These are phyloP conservation scores for Kluyveromyces aestuarii DNA, from an alignment of 805 yeast genomes.

Conservation along the genomic window DNA sequence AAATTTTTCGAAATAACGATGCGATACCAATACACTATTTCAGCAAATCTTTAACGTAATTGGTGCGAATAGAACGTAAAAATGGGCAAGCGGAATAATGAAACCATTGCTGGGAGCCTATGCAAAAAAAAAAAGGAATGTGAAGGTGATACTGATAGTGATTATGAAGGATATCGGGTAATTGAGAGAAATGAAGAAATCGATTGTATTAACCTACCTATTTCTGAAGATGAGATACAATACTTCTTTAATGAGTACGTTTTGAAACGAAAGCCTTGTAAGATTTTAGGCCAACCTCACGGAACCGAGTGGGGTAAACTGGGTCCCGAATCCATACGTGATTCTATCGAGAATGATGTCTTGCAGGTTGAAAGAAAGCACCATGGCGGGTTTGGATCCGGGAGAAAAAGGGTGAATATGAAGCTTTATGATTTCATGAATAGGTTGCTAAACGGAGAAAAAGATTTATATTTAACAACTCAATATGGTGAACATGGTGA, in stretches of 20 bases:
- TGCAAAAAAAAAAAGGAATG: not conserved
- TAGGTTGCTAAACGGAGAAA: constrained; percentile 32
- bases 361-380: constrained; percentile 52
- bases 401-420: constrained; percentile 44
- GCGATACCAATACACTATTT: too few species aligned
- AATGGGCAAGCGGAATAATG: too few species aligned
- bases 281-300: constrained; percentile 32
- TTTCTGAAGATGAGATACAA: constrained; percentile 10
- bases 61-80: too few species aligned
- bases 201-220: constrained; percentile 15
- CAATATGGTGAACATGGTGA: constrained; percentile 46
- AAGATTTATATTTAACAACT: constrained; percentile 53
- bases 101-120: too few species aligned
- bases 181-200: constrained; percentile 5
- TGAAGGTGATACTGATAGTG: not conserved
- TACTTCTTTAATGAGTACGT: constrained; percentile 35
- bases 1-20: too few species aligned
- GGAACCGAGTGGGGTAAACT: constrained; percentile 30
- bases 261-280: constrained; percentile 39
- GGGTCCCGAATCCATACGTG: constrained; percentile 28
- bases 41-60: too few species aligned
- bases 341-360: constrained; percentile 29
- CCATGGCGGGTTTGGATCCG: constrained; percentile 62
- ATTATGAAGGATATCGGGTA: constrained; percentile 15
- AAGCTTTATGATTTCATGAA: constrained; percentile 39